A percentile compares a stretch with the other conserved stretches of the same genome.
These are phyloP conservation scores for Alternaria rosae DNA, from an alignment of 2,329 filamentous ascomycete species.

Conservation along the genomic window DNA sequence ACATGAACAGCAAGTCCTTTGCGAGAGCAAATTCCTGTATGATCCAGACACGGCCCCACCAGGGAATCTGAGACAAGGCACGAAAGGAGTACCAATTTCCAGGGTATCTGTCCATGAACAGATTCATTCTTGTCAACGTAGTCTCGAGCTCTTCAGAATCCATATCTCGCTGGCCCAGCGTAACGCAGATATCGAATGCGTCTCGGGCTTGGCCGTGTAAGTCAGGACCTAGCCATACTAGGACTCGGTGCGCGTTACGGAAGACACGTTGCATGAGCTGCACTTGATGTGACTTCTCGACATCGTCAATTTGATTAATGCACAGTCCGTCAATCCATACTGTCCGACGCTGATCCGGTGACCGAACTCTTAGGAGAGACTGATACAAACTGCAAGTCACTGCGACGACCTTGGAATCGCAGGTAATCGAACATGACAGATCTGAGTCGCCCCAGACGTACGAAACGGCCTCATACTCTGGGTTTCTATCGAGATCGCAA, in stretches of 20 bases:
- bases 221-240: not conserved
- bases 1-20: not conserved
- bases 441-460: not conserved
- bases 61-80: not conserved
- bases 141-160: not conserved
- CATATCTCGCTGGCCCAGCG: not conserved
- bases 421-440: not conserved
- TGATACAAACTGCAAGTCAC: not conserved
- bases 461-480: not conserved
- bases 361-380: not conserved
- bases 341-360: not conserved
- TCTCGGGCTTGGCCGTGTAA: accelerated
- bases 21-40: not conserved
- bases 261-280: not conserved
- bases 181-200: not conserved
- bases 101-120: too few species aligned
- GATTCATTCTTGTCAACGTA: not conserved
- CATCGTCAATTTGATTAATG: not conserved
- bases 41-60: not conserved
- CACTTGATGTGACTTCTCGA: not conserved
- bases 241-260: not conserved
- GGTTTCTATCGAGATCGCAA: not conserved
- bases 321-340: not conserved
- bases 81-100: too few species aligned
- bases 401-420: not conserved